A percentile compares a stretch with the other conserved stretches of the same genome.
Evolutionary conservation across 2,329 filamentous ascomycete genomes (phyloP).

Genomic region (Juglanconis sp.): DNA sequence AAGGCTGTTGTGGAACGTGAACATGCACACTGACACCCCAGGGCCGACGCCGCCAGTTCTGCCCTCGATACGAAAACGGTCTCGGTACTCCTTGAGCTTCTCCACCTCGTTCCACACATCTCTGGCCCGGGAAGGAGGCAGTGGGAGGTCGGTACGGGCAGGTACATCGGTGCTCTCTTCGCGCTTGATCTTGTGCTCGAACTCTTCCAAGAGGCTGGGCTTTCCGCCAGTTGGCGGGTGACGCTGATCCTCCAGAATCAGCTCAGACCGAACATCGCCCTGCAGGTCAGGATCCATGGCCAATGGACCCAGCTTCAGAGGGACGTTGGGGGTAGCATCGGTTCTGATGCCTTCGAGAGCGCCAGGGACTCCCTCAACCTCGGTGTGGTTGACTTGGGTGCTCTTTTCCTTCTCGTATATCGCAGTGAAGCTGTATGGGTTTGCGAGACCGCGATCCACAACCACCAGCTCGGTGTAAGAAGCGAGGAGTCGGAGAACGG

Average conservation of each 20-base stretch:
- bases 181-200: constrained; percentile 82
- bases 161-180: constrained; percentile 86
- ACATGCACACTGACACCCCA: constrained; percentile 89
- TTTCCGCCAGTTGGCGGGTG: constrained; percentile 70
- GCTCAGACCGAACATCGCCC: constrained; percentile 80
- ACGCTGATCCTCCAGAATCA: constrained; percentile 79
- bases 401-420: constrained; percentile 57
- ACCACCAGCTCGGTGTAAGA: constrained; percentile 56
- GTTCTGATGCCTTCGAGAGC: constrained; percentile 61
- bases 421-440: constrained; percentile 61
- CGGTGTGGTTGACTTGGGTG: constrained; percentile 59
- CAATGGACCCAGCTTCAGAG: constrained; percentile 74
- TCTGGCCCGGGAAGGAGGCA: constrained; percentile 81
- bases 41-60: constrained; percentile 80
- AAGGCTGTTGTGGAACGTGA: constrained; percentile 95
- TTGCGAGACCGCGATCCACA: constrained; percentile 59
- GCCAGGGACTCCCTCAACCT: constrained; percentile 63
- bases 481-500: constrained; percentile 72
- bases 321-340: constrained; percentile 52
- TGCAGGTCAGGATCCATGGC: constrained; percentile 80
- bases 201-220: constrained; percentile 77
- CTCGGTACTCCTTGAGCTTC: constrained; percentile 87
- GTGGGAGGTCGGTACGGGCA: constrained; percentile 72
- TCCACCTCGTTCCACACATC: constrained; percentile 94
- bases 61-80: constrained; percentile 83